A percentile compares a stretch with the other conserved stretches of the same genome.
phyloP scores from a whole-genome alignment of 1,284 basidiomycete genomes.

The Leccinum pachyderme region DNA sequence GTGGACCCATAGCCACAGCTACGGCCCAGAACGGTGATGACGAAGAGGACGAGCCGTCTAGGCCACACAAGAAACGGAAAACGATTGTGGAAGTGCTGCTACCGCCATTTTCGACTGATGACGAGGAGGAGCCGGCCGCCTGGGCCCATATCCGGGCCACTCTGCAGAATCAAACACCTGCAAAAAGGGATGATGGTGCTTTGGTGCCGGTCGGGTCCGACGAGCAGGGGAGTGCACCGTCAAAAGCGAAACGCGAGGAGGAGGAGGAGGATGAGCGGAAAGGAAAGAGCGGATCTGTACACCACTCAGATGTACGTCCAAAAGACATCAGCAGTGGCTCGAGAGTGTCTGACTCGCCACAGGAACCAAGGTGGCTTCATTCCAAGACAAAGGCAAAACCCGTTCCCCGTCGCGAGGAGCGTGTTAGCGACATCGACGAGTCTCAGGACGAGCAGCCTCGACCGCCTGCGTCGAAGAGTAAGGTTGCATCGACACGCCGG shows the following conservation, averaged over 20 bases:
- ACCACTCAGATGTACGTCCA: background rate
- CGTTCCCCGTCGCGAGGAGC: constrained; percentile 1
- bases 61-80: constrained; percentile 25
- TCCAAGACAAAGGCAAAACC: constrained; percentile 1
- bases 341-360: background rate
- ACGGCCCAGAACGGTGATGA: background rate
- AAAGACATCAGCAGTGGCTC: background rate
- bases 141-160: background rate
- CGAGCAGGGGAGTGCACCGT: constrained; percentile 1
- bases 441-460: constrained; percentile 6
- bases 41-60: background rate
- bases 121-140: background rate
- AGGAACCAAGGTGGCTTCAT: background rate
- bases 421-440: background rate
- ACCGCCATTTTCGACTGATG: constrained; percentile 13
- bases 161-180: background rate
- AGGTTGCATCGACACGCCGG: constrained; percentile 1
- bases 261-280: background rate
- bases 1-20: background rate
- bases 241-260: constrained; percentile 1
- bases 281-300: background rate
- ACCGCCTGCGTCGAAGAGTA: constrained; percentile 3
- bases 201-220: background rate
- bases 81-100: constrained; percentile 9
- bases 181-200: background rate